phyloP scores from a whole-genome alignment of 768 basidiomycete genomes.

The Boletus rubescentipes region DNA sequence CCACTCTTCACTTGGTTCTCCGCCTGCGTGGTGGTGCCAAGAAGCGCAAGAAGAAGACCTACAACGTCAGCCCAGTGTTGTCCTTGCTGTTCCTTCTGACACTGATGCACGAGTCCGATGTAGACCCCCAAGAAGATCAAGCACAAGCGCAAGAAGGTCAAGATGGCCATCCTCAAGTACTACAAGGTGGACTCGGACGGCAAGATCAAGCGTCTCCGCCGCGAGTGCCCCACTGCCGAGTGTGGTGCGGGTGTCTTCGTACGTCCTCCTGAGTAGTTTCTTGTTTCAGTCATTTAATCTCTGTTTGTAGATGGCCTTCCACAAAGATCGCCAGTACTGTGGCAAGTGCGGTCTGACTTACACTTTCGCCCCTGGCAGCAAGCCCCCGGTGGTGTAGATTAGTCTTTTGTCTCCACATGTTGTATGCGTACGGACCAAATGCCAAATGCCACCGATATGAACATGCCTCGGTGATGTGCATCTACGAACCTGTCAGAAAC shows the following conservation, averaged over 20 bases:
- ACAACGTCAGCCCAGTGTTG: slow-evolving; percentile 68
- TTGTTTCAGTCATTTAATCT: slow-evolving; percentile 4
- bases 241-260: slow-evolving; percentile 87
- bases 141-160: slow-evolving; percentile 99
- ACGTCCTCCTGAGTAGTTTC: slow-evolving; percentile 29
- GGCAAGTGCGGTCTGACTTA: slow-evolving; percentile 92
- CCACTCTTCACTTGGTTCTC: slow-evolving; percentile 95
- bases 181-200: slow-evolving; percentile 99
- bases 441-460: slow-evolving; percentile 5
- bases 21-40: slow-evolving; percentile 99
- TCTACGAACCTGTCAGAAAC: background rate
- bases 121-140: slow-evolving; percentile 99
- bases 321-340: slow-evolving; percentile 97
- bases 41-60: slow-evolving; percentile 99
- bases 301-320: slow-evolving; percentile 86
- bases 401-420: slow-evolving; percentile 4
- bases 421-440: slow-evolving; percentile 14
- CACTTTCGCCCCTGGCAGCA: slow-evolving; percentile 78
- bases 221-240: slow-evolving; percentile 87
- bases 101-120: slow-evolving; percentile 3
- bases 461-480: background rate
- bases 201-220: slow-evolving; percentile 98
- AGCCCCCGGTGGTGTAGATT: slow-evolving; percentile 67
- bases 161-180: slow-evolving; percentile 99
- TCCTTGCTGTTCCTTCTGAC: background rate